phyloP scores from a whole-genome alignment of 768 basidiomycete genomes.

The Russula emetica region DNA sequence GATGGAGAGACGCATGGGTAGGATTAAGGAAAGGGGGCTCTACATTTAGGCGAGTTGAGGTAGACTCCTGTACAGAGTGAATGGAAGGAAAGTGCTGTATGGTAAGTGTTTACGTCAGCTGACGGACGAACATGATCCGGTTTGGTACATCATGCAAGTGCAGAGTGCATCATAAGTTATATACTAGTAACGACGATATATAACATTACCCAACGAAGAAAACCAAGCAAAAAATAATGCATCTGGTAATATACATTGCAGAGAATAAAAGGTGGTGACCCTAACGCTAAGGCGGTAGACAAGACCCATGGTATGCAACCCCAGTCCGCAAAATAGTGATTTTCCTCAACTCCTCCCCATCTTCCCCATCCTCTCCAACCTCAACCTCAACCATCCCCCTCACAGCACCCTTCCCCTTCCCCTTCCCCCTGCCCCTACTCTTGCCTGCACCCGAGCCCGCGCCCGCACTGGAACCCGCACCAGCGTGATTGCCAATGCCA shows the following conservation, averaged over 20 bases:
- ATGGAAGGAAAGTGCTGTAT: background rate
- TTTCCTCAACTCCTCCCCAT: constrained; percentile 22
- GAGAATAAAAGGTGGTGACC: background rate
- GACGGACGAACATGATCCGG: no score
- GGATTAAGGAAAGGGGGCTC: background rate
- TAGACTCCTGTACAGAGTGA: background rate
- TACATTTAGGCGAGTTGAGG: background rate
- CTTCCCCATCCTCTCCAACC: constrained; percentile 2
- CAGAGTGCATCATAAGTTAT: no score
- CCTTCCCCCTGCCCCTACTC: constrained; percentile 14
- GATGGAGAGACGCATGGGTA: constrained; percentile 19
- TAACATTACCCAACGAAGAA: background rate
- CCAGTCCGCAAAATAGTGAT: constrained; percentile 57
- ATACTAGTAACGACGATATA: background rate
- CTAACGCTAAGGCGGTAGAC: constrained; percentile 35
- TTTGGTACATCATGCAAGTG: no score
- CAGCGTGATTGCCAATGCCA: background rate
- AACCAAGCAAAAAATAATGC: constrained; percentile 7
- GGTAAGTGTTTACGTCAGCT: background rate
- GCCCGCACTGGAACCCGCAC: background rate
- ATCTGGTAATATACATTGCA: constrained; percentile 32
- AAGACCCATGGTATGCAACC: constrained; percentile 51
- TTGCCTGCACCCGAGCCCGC: background rate
- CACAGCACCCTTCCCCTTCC: constrained; percentile 23
- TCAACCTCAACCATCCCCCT: constrained; percentile 14